These are phyloP conservation scores for Endoconidiophora laricicola DNA, from an alignment of 2,329 filamentous ascomycete species.

Conservation along the genomic window DNA sequence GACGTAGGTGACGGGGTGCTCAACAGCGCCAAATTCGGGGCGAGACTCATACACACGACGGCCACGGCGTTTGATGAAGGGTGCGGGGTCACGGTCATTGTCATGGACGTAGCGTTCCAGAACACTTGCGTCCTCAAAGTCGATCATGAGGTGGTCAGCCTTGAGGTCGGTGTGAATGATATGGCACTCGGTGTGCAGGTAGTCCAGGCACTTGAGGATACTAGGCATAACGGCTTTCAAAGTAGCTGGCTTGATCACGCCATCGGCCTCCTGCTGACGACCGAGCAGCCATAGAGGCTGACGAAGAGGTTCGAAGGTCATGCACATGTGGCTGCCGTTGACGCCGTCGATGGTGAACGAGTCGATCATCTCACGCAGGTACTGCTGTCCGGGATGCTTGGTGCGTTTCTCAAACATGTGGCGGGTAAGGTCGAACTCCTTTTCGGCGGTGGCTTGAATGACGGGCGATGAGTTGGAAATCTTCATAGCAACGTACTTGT, in stretches of 20 bases:
- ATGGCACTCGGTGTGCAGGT: conserved; percentile 25
- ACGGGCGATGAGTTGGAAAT: conserved; percentile 17
- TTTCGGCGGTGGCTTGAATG: conserved; percentile 15
- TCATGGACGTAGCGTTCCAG: conserved; percentile 16
- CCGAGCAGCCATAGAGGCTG: conserved; percentile 25
- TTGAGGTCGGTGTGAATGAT: conserved; percentile 32
- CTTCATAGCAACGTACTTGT: conserved; percentile 18
- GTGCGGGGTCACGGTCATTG: conserved; percentile 16
- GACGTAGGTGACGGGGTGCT: conserved; percentile 12
- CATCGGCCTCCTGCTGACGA: conserved; percentile 21
- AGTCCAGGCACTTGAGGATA: conserved; percentile 25
- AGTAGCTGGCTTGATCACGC: conserved; percentile 22
- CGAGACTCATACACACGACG: conserved; percentile 15
- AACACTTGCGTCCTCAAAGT: conserved; percentile 15
- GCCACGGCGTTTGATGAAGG: conserved; percentile 15
- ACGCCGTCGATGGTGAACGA: conserved; percentile 18
- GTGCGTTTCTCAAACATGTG: conserved; percentile 14
- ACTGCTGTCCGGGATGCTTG: conserved; percentile 18
- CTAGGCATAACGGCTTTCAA: conserved; percentile 21
- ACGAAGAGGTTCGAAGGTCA: conserved; percentile 24
- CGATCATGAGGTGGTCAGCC: conserved; percentile 17
- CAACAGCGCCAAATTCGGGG: conserved; percentile 16
- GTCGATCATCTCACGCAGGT: conserved; percentile 20
- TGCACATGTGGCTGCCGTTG: conserved; percentile 20
- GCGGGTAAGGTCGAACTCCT: conserved; percentile 16